Evolutionary conservation across 768 basidiomycete species (phyloP).

Genomic region (Coprinopsis sp.): DNA sequence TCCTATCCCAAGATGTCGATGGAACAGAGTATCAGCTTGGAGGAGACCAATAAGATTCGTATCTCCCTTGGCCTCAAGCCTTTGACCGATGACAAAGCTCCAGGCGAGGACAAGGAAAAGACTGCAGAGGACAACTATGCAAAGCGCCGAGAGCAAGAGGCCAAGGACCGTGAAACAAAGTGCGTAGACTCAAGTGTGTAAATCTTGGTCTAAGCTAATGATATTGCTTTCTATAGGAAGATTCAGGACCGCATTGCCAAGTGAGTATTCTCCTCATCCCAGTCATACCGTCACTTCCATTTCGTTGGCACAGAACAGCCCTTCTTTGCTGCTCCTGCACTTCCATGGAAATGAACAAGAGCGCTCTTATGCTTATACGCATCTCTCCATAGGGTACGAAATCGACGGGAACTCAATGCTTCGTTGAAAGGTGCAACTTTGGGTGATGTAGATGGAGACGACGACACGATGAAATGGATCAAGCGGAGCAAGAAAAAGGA

Average conservation of each 20-base stretch:
- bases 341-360: conserved; percentile 18
- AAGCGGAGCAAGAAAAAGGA: conserved; percentile 89
- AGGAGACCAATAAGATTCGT: conserved; percentile 96
- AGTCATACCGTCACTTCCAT: conserved; percentile 44
- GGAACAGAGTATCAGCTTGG: conserved; percentile 87
- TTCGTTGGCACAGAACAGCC: conserved; percentile 37
- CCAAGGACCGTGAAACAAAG: conserved; percentile 73
- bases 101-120: conserved; percentile 72
- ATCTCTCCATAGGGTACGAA: conserved; percentile 74
- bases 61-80: conserved; percentile 92
- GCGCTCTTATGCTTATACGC: conserved; percentile 37
- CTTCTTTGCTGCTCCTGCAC: conserved; percentile 23
- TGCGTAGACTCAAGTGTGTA: conserved; percentile 33
- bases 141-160: conserved; percentile 62
- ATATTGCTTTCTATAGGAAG: conserved; percentile 43
- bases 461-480: conserved; percentile 85
- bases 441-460: conserved; percentile 79
- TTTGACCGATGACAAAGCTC: conserved; percentile 73
- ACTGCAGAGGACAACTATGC: conserved; percentile 86
- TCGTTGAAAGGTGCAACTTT: conserved; percentile 91
- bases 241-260: conserved; percentile 77
- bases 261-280: conserved; percentile 54
- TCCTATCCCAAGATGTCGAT: conserved; percentile 46
- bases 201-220: conserved; percentile 20
- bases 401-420: conserved; percentile 87